These are phyloP conservation scores for Amanita exitialis DNA, from an alignment of 768 basidiomycete species.

Conservation along the genomic window DNA sequence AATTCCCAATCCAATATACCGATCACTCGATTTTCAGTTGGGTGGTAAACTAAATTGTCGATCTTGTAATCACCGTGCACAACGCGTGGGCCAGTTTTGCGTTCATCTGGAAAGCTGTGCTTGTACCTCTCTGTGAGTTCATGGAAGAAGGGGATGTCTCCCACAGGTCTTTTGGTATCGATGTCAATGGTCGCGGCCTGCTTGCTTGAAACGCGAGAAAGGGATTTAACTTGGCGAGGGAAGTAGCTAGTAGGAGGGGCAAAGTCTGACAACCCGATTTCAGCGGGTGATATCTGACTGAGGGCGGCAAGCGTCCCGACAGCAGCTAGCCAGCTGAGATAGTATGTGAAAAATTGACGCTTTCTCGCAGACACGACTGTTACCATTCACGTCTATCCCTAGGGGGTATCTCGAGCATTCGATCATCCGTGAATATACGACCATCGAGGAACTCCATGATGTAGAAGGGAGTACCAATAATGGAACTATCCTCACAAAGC, in stretches of 20 bases:
- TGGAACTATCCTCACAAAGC: constrained; percentile 65
- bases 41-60: constrained; percentile 96
- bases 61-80: constrained; percentile 98
- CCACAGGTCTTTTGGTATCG: constrained; percentile 48
- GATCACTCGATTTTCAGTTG: constrained; percentile 83
- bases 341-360: not conserved
- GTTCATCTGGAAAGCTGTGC: constrained; percentile 67
- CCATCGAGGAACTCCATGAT: constrained; percentile 96
- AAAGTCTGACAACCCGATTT: constrained; percentile 60
- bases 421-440: constrained; percentile 81
- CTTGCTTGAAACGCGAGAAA: constrained; percentile 70
- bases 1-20: constrained; percentile 98
- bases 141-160: constrained; percentile 67
- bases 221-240: constrained; percentile 86
- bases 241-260: constrained; percentile 78
- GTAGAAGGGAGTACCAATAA: constrained; percentile 90
- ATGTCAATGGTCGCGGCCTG: constrained; percentile 65
- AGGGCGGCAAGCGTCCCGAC: constrained; percentile 62
- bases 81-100: constrained; percentile 65
- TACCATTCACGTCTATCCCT: constrained; percentile 66
- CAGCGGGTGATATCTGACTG: constrained; percentile 49
- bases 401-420: constrained; percentile 60
- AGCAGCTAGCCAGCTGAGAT: constrained; percentile 66
- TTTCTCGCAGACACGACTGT: constrained; percentile 11
- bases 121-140: constrained; percentile 73